Conservation (phyloP, 2,329 filamentous ascomycete genomes). For the Raffaelea ambrosiae region DNA sequence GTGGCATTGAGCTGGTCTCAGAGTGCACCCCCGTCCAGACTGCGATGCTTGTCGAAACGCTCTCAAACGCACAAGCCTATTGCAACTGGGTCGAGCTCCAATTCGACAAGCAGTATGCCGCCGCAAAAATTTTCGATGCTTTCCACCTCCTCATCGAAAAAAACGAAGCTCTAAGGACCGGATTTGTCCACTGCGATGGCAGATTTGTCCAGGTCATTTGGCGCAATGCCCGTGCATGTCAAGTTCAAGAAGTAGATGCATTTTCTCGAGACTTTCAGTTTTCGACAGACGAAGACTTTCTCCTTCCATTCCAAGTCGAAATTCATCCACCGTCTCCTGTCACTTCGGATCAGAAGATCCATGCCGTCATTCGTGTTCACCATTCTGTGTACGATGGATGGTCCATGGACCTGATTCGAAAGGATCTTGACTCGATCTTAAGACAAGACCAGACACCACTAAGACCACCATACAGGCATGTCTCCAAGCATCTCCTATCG, state of each 20-base stretch:
- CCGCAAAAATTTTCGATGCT: slow-evolving; percentile 34
- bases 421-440: slow-evolving; percentile 53
- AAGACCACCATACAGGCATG: slow-evolving; percentile 51
- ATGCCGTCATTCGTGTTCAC: slow-evolving; percentile 54
- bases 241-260: slow-evolving; percentile 31
- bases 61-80: slow-evolving; percentile 51
- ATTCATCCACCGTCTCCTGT: slow-evolving; percentile 24
- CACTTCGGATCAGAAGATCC: slow-evolving; percentile 8
- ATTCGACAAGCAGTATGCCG: slow-evolving; percentile 29
- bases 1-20: slow-evolving; percentile 3
- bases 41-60: slow-evolving; percentile 73
- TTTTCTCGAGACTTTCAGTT: slow-evolving; percentile 30
- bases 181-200: slow-evolving; percentile 52
- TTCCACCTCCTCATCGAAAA: slow-evolving; percentile 38
- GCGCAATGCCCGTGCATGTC: slow-evolving; percentile 29
- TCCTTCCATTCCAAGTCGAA: slow-evolving; percentile 56
- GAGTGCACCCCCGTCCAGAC: slow-evolving; percentile 67
- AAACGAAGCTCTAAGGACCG: slow-evolving; percentile 65
- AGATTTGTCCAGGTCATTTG: slow-evolving; percentile 58
- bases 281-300: slow-evolving; percentile 26
- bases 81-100: slow-evolving; percentile 68
- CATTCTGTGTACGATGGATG: slow-evolving; percentile 91
- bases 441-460: slow-evolving; percentile 14
- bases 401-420: slow-evolving; percentile 68
- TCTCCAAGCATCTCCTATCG: slow-evolving; percentile 43